These are phyloP conservation scores for Asterella californica DNA, from an alignment of 225 moss, liverwort and hornwort genomes.

Conservation along the genomic window DNA sequence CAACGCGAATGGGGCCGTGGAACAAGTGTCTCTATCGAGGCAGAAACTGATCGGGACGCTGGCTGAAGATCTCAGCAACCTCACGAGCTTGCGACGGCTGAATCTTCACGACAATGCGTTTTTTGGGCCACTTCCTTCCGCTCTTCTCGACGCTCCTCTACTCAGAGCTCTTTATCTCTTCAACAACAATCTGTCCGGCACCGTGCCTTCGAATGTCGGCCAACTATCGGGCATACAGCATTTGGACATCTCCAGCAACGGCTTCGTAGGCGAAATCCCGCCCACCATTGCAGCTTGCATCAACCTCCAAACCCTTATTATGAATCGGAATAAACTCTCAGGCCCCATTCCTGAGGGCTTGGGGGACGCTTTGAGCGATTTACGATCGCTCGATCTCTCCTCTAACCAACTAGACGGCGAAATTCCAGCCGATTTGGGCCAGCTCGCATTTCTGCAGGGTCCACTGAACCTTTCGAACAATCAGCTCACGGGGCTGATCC, in stretches of 20 bases:
- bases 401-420: slow-evolving; percentile 27
- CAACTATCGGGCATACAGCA: slow-evolving; percentile 22
- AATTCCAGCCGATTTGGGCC: slow-evolving; percentile 38
- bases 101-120: slow-evolving; percentile 23
- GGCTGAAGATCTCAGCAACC: slow-evolving; percentile 10
- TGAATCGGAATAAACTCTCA: slow-evolving; percentile 22
- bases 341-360: slow-evolving; percentile 34
- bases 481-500: slow-evolving; percentile 47
- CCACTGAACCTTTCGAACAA: slow-evolving; percentile 49
- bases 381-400: slow-evolving; percentile 35
- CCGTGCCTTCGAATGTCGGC: slow-evolving; percentile 26
- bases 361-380: slow-evolving; percentile 19
- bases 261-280: slow-evolving; percentile 32
- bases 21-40: neutral
- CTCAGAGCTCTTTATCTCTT: slow-evolving; percentile 29
- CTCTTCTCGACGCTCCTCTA: slow-evolving; percentile 7
- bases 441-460: slow-evolving; percentile 32
- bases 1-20: slow-evolving; percentile 3
- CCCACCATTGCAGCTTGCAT: slow-evolving; percentile 22
- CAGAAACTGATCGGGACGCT: neutral
- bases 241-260: slow-evolving; percentile 30
- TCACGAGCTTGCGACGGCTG: neutral
- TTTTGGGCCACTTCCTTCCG: slow-evolving; percentile 16
- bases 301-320: slow-evolving; percentile 20
- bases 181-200: slow-evolving; percentile 28